phyloP scores from a whole-genome alignment of 345 rosid species.

The Ceriops decandra region DNA sequence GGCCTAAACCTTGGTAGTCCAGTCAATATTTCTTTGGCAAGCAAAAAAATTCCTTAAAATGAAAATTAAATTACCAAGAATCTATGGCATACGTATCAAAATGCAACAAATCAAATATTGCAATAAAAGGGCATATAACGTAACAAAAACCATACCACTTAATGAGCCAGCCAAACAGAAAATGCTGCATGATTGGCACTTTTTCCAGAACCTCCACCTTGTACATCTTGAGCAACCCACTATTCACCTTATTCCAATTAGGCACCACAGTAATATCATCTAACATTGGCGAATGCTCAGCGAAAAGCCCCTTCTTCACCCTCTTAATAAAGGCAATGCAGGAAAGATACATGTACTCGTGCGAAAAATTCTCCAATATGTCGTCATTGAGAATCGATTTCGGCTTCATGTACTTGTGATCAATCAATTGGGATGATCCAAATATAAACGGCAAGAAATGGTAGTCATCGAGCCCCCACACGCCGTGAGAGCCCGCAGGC shows the following conservation, averaged over 20 bases:
- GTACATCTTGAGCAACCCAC: constrained; percentile 93
- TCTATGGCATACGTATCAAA: too few relatives aligned
- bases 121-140: neutral
- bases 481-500: constrained; percentile 98
- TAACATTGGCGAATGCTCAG: constrained; percentile 85
- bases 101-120: too few relatives aligned
- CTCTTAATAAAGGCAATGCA: constrained; percentile 76
- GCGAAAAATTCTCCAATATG: constrained; percentile 77
- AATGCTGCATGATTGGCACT: constrained; percentile 97
- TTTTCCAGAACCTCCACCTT: constrained; percentile 93
- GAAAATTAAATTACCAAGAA: too few relatives aligned
- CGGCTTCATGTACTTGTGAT: constrained; percentile 92
- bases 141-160: constrained; percentile 52
- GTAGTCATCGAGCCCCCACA: constrained; percentile 98
- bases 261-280: constrained; percentile 97
- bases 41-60: too few relatives aligned
- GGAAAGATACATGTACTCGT: constrained; percentile 76
- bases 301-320: constrained; percentile 83
- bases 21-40: too few relatives aligned
- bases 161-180: constrained; percentile 85
- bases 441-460: constrained; percentile 93
- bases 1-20: too few relatives aligned
- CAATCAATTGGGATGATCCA: constrained; percentile 90
- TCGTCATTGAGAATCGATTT: constrained; percentile 85
- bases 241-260: constrained; percentile 88